Base-by-base conservation (phyloP, 1,284 basidiomycete species). In the Grifola frondosa region DNA sequence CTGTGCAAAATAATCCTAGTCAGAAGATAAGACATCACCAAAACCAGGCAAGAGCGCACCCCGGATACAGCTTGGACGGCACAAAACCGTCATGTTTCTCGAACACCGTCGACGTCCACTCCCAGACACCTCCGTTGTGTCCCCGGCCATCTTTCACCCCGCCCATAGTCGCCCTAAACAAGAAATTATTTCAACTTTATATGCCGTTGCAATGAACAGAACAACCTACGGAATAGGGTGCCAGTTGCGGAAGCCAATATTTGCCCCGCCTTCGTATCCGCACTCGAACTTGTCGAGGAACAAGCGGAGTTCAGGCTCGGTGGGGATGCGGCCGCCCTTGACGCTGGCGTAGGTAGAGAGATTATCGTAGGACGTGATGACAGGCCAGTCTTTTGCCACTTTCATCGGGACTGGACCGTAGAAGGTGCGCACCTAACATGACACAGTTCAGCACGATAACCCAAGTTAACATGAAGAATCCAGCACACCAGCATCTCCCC, bases 71-170 rank as follows among this genome's bases (percentile, higher is more conserved):
- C 35, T 68, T 68, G 4, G 89, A 91, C 8, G 81, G 70, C 35
- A 74, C 71, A 62, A 88, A 98, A 0, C 91, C 93, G 3, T 90
- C 82, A 53, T 82, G 75, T 28, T 71, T 74, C 21, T 81, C 80
- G 39, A 96, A 80, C 21, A 74, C 53, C 6, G 92, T 94, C 19
- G 84, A 86, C 4, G 96, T 97, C 95, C 95, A 98, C 69, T 97
- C 94, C 93, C 94, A 99, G n/a, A 97, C 87, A 15, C 96, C 96
- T 15, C 96, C 96, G 56, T 98, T 97, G 55, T 85, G 83, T 20
- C 86, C 85, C 60, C 68, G 75, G 25, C 63, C 70, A 30, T 62
- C 53, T 48, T 64, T 68, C 40, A 64, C 65, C 47, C 69, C 62
- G 38, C 80, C 86, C 5, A 74, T 80, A 37, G 85, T 87, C 19